Evolutionary conservation across 75 land plant genomes (phyloP), one percentile per base, ranked within the genome.

Genomic region (Picea glauca): DNA sequence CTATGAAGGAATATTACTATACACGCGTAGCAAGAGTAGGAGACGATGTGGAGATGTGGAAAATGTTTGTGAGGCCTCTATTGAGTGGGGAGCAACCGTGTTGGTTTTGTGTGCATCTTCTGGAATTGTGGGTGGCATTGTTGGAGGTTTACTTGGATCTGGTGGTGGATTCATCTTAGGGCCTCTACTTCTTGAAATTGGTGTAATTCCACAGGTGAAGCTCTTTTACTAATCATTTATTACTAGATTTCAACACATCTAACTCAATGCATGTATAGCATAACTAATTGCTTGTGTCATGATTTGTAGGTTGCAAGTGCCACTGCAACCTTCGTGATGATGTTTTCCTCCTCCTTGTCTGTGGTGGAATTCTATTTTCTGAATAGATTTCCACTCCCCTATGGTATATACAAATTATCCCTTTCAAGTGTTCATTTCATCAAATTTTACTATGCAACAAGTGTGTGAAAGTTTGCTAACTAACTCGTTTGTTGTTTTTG

Each of bases 91-190:
- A 15, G 75, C 33, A 11, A 9, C 72, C 0, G 83, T 84, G 70
- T 33, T 92, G 40, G 40, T 87, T 13, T 76, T 89, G 31, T 95
- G 96, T 70, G 91, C 92, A 1, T 59, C 89, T 13, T 89, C 85
- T 80, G 98, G 93, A 18, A 79, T 93, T n/a, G 38, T 94, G 0
- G 96, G 94, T 14, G 98, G 98, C 70, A 91, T 87, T 0, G 92
- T 95, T 20, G 98, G 95, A 1, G 98, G 98, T 31, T 79, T 95
- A 2, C 83, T 95, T 17, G 98, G 98, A 17, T 90, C 96, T 30
- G 98, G 98, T 58, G 98, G 98, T 38, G 98, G 98, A 0, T 91
- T 95, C 82, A 88, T 93, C 60, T 82, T 95, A 13, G 98, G 93
- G 12, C 96, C 98, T 40, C 82, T 93, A 4, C 82, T 93, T n/a